These are phyloP conservation scores for Cutaneotrichosporon mucoides DNA, from an alignment of 1,284 basidiomycete genomes.

Conservation along the genomic window DNA sequence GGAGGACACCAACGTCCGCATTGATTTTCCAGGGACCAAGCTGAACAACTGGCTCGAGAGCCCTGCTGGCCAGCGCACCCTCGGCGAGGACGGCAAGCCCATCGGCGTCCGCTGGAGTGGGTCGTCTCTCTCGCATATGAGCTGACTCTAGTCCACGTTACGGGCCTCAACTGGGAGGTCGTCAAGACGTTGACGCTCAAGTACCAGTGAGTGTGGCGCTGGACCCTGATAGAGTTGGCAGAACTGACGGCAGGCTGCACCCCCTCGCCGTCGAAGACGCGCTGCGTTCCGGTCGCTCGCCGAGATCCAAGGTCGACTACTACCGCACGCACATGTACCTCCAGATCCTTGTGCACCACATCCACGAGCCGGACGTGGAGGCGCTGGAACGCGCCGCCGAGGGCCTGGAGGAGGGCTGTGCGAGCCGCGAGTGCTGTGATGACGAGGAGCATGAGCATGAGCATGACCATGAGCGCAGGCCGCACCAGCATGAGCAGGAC, in stretches of 20 bases:
- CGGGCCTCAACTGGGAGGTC: slow-evolving; percentile 48
- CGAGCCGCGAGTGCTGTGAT: neutral
- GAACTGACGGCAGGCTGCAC: slow-evolving; percentile 38
- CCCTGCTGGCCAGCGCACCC: slow-evolving; percentile 28
- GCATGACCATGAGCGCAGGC: too few species aligned
- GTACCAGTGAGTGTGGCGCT: slow-evolving; percentile 30
- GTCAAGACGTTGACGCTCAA: slow-evolving; percentile 44
- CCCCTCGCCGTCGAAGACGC: slow-evolving; percentile 49
- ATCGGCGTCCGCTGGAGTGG: slow-evolving; percentile 43
- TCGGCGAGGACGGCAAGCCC: slow-evolving; percentile 32
- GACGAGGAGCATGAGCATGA: neutral
- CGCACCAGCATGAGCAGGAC: neutral
- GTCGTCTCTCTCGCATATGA: slow-evolving; percentile 2
- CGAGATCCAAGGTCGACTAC: slow-evolving; percentile 48
- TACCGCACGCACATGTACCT: slow-evolving; percentile 47
- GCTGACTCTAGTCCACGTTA: slow-evolving; percentile 39
- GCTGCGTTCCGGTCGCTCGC: slow-evolving; percentile 38
- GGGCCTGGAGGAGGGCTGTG: slow-evolving; percentile 7
- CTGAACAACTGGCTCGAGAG: slow-evolving; percentile 43
- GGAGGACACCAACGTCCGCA: slow-evolving; percentile 36
- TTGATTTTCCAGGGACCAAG: slow-evolving; percentile 41
- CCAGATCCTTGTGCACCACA: slow-evolving; percentile 48
- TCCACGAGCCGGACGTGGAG: slow-evolving; percentile 33
- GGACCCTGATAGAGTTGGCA: neutral
- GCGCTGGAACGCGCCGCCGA: slow-evolving; percentile 23